Conservation (phyloP, 2,329 filamentous ascomycete genomes). For the Penicillium sp. region DNA sequence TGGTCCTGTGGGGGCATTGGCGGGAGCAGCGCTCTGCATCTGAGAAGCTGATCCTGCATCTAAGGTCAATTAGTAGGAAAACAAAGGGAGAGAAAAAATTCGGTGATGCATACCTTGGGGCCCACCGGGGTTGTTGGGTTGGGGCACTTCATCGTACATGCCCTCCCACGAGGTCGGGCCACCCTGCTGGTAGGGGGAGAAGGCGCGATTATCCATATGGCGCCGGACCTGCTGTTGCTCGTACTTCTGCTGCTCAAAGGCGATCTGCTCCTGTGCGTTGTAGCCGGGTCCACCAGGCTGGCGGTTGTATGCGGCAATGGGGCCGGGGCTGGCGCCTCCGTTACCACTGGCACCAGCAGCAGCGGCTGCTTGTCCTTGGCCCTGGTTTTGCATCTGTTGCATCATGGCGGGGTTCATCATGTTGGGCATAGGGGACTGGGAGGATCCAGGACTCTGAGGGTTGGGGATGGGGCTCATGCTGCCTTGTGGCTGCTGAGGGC, state of each 20-base stretch:
- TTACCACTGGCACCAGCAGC: slow-evolving; percentile 24
- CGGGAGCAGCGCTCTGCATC: slow-evolving; percentile 59
- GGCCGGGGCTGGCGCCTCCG: slow-evolving; percentile 46
- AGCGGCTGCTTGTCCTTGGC: slow-evolving; percentile 36
- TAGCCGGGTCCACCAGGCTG: slow-evolving; percentile 54
- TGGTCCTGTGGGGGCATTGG: slow-evolving; percentile 87
- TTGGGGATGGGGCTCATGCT: slow-evolving; percentile 37
- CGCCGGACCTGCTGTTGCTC: slow-evolving; percentile 66
- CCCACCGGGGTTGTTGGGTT: slow-evolving; percentile 65
- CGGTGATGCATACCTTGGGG: slow-evolving; percentile 49
- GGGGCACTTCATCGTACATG: slow-evolving; percentile 95
- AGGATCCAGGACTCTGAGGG: slow-evolving; percentile 35
- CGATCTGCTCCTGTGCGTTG: slow-evolving; percentile 69
- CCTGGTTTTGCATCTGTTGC: slow-evolving; percentile 57
- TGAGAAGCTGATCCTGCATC: slow-evolving; percentile 40
- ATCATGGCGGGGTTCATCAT: slow-evolving; percentile 73
- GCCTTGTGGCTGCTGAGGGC: slow-evolving; percentile 30
- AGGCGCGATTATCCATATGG: slow-evolving; percentile 44
- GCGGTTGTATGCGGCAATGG: slow-evolving; percentile 52
- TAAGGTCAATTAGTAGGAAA: background rate
- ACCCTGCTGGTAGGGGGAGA: slow-evolving; percentile 51
- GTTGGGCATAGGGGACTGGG: slow-evolving; percentile 57
- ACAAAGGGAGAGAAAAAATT: background rate
- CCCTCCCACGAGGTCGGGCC: slow-evolving; percentile 91
- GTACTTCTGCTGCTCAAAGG: slow-evolving; percentile 77